Base-by-base conservation (phyloP, 2,329 filamentous ascomycete genomes). In the Alternaria gansuensis region DNA sequence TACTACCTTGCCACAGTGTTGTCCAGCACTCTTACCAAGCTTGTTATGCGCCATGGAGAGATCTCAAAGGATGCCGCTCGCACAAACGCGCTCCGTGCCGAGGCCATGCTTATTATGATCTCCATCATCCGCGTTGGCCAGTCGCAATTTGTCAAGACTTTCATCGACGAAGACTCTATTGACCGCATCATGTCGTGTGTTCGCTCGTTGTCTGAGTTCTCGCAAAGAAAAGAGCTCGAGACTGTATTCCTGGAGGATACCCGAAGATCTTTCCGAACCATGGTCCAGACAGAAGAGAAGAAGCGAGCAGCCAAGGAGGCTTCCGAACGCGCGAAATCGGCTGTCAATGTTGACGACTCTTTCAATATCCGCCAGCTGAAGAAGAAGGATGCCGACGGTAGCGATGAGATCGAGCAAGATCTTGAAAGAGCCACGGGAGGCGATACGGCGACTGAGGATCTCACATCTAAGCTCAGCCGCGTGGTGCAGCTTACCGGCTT, bases 21-120 rank as follows among this genome's bases (percentile, higher is more conserved):
- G n/a, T 94, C 94, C 1, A 95, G 93, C 7, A 97, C 94, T 1
- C 85, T 99, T 57, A 97, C 95, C 14, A 99, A 99, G 81, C 85
- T 99, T 54, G 95, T 99, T 50, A 97, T 99, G 93, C 91, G 95
- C 52, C 93, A 98, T 77, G 90, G 92, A 2, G 93, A 98, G 75
- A 93, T 98, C 60, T 97, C 94, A 1, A 83, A 90, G 24, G 94
- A 97, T 70, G 80, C 84, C 41, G 91, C 91, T 41, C 90, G 95
- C 37, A 98, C 94, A 29, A 99, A 99, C 71, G 93, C 94, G 29
- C 85, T 99, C 26, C 90, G 92, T 49, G 95, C 95, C 3, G 95
- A 99, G 79, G 95, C 95, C 43, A 99, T 99, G 95, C 85, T 99
- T 52, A 98, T 99, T 76, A 97, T 98, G 93, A 97, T 99, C 70